A percentile compares a stretch with the other conserved stretches of the same genome.
phyloP scores from a whole-genome alignment of 345 rosid species.

The Arabidopsis arenosa region DNA sequence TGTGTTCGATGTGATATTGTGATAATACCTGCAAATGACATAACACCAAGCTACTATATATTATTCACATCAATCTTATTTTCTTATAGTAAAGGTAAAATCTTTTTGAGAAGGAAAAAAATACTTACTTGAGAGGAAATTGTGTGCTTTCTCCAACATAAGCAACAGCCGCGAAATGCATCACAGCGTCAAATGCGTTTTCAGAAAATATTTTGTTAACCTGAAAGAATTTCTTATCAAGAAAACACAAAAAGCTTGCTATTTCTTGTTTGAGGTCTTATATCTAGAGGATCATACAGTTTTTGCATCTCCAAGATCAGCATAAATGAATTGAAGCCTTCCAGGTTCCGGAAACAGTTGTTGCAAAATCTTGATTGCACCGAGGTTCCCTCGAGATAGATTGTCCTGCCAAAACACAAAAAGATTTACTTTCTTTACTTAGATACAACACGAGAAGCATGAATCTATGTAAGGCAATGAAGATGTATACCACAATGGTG shows the following conservation, averaged over 20 bases:
- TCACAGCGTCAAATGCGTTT: conserved; percentile 61
- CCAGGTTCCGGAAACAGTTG: conserved; percentile 60
- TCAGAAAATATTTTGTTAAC: conserved; percentile 53
- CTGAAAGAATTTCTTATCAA: conserved; percentile 45
- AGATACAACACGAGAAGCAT: conserved; percentile 13
- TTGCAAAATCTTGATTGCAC: conserved; percentile 56
- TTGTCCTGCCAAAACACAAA: conserved; percentile 50
- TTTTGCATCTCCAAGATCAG: conserved; percentile 64
- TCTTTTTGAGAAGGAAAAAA: neutral
- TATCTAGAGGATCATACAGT: conserved; percentile 48
- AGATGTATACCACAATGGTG: conserved; percentile 71
- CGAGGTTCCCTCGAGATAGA: conserved; percentile 62
- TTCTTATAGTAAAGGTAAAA: neutral
- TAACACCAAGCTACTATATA: neutral
- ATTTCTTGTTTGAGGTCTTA: neutral
- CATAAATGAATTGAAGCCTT: conserved; percentile 62
- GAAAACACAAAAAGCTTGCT: conserved; percentile 23
- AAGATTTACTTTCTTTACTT: neutral
- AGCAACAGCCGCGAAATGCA: conserved; percentile 73
- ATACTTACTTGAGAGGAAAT: conserved; percentile 57
- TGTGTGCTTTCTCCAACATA: conserved; percentile 73
- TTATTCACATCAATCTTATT: neutral
- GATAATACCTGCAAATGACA: conserved; percentile 55
- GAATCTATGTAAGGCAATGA: neutral
- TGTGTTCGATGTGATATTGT: conserved; percentile 65